A percentile compares a stretch with the other conserved stretches of the same genome.
These are phyloP conservation scores for Aspergillus uvarum DNA, from an alignment of 2,329 filamentous ascomycete species.

Conservation along the genomic window DNA sequence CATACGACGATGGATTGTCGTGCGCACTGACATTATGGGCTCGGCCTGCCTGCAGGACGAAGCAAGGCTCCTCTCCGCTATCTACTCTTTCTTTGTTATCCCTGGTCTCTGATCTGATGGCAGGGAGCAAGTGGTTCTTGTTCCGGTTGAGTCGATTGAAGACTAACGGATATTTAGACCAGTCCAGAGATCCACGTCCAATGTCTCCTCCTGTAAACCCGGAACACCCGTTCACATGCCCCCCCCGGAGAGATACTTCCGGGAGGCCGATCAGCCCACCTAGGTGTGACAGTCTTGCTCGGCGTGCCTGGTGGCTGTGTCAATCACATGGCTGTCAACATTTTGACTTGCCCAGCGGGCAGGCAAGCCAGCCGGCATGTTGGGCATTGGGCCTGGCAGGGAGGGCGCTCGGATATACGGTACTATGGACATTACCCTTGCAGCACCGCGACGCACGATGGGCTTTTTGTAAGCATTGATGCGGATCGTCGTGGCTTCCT, in stretches of 20 bases:
- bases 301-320: constrained; percentile 2
- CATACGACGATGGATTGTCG: neutral
- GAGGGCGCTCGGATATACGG: neutral
- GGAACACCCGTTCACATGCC: neutral
- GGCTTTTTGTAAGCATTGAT: neutral
- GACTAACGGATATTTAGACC: neutral
- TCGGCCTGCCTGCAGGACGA: neutral
- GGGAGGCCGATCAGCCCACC: neutral
- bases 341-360: neutral
- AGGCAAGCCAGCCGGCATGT: neutral
- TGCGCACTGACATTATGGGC: neutral
- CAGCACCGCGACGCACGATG: neutral
- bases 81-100: neutral
- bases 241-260: neutral
- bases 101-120: neutral
- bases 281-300: neutral
- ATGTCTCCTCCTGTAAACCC: neutral
- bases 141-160: neutral
- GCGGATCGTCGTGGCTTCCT: neutral
- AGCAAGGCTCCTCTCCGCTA: neutral
- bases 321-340: constrained; percentile 4
- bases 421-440: neutral
- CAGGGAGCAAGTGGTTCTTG: neutral
- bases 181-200: neutral
- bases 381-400: neutral